phyloP scores from a whole-genome alignment of 768 basidiomycete species.

The Cyclocybe aegerita region DNA sequence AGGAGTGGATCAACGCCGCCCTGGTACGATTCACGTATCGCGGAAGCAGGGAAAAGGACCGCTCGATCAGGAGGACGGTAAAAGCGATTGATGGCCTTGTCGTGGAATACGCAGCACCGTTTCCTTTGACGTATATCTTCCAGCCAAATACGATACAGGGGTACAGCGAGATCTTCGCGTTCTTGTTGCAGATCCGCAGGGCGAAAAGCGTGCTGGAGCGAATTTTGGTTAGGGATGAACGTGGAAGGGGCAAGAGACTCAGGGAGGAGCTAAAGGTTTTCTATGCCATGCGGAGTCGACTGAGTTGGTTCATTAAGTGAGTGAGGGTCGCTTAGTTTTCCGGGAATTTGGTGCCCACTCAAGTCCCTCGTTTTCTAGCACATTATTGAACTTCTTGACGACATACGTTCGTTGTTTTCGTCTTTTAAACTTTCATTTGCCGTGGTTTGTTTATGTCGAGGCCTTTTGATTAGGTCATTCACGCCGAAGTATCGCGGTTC shows the following conservation, averaged over 20 bases:
- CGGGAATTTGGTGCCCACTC: not conserved
- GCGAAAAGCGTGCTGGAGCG: conserved; percentile 72
- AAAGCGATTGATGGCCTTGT: conserved; percentile 63
- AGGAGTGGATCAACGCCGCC: conserved; percentile 61
- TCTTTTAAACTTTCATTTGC: not conserved
- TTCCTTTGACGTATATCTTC: conserved; percentile 80
- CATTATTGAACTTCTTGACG: conserved; percentile 66
- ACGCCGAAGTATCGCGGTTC: conserved; percentile 59
- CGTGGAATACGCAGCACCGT: conserved; percentile 81
- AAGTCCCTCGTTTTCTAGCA: conserved; percentile 33
- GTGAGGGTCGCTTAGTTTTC: conserved; percentile 24
- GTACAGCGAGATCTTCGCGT: conserved; percentile 69
- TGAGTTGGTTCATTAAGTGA: conserved; percentile 87
- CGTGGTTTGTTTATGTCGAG: not conserved
- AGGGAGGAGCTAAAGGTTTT: conserved; percentile 62
- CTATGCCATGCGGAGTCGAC: conserved; percentile 71
- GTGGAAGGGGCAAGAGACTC: conserved; percentile 27
- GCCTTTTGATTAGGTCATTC: conserved; percentile 54
- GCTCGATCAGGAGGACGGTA: conserved; percentile 51
- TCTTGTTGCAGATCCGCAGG: conserved; percentile 71
- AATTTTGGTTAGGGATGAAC: conserved; percentile 61
- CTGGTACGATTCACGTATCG: conserved; percentile 74
- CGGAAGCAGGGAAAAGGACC: conserved; percentile 45
- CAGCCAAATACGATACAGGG: conserved; percentile 50
- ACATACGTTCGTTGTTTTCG: conserved; percentile 55